These are phyloP conservation scores for Fraxinus greggii DNA, from an alignment of 305 asterid genomes.

Conservation along the genomic window DNA sequence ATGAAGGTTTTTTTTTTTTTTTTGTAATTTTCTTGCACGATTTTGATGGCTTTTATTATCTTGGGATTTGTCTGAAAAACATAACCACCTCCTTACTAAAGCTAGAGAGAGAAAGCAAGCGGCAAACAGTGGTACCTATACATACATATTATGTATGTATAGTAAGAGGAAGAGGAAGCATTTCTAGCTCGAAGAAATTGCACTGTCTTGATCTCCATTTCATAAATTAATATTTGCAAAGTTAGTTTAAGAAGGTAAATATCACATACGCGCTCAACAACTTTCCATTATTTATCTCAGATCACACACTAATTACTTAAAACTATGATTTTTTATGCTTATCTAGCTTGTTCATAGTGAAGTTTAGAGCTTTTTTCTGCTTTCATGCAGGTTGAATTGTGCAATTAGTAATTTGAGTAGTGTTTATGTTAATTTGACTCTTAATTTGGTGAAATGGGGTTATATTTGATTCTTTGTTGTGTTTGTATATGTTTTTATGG, in stretches of 20 bases:
- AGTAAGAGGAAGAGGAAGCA: constrained; percentile 25
- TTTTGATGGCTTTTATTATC: constrained; percentile 47
- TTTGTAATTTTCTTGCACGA: constrained; percentile 4
- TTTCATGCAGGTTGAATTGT: constrained; percentile 29
- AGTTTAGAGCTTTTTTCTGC: constrained; percentile 19
- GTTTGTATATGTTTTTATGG: constrained; percentile 16
- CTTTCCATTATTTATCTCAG: constrained; percentile 36
- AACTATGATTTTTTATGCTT: constrained; percentile 32
- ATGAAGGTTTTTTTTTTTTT: constrained; percentile 9
- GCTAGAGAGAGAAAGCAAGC: constrained; percentile 46
- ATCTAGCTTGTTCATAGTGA: constrained; percentile 22
- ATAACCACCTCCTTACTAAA: constrained; percentile 34
- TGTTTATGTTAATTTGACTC: constrained; percentile 22
- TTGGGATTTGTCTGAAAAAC: constrained; percentile 37
- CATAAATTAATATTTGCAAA: constrained; percentile 27
- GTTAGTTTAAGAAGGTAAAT: constrained; percentile 37
- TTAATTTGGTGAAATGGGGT: constrained; percentile 36
- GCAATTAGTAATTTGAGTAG: constrained; percentile 30
- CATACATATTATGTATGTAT: constrained; percentile 23
- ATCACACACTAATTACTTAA: constrained; percentile 35
- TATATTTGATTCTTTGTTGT: constrained; percentile 26
- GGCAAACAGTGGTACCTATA: constrained; percentile 23
- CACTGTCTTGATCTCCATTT: constrained; percentile 49
- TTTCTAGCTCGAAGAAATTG: constrained; percentile 34
- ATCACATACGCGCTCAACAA: constrained; percentile 20